Percentiles rank a stretch among this genome's conserved stretches.
These are phyloP conservation scores for Corchorus capsularis DNA, from an alignment of 345 rosid genomes.

Conservation along the genomic window DNA sequence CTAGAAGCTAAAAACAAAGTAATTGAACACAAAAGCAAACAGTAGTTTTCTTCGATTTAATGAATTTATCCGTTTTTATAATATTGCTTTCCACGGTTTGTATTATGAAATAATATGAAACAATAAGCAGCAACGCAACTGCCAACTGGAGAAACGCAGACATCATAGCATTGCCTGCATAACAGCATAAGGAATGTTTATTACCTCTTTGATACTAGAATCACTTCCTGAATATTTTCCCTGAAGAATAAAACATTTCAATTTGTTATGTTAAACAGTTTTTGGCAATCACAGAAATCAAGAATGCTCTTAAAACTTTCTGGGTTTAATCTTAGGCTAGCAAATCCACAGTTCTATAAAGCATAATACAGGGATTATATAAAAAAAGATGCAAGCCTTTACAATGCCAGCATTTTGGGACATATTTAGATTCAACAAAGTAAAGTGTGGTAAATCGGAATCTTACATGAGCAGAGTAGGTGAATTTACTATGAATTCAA, in stretches of 20 bases:
- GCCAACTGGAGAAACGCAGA: background rate
- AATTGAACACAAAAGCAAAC: background rate
- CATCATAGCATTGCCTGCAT: background rate
- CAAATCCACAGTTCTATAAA: background rate
- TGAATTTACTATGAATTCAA: constrained; percentile 1
- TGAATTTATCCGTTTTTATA: background rate
- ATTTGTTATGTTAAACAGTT: background rate
- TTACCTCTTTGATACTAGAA: constrained; percentile 68
- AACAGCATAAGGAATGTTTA: constrained; percentile 2
- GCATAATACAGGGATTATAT: background rate
- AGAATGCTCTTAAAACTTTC: background rate
- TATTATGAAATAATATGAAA: background rate
- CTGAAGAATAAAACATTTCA: constrained; percentile 35
- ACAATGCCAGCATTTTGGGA: background rate
- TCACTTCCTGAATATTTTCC: constrained; percentile 37
- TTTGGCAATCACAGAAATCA: background rate
- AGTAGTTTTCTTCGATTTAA: background rate
- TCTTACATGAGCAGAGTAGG: background rate
- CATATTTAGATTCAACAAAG: background rate
- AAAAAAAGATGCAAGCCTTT: background rate
- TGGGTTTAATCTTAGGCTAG: background rate
- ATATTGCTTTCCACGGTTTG: background rate
- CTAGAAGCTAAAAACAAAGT: background rate
- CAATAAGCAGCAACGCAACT: background rate
- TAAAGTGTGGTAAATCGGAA: background rate